phyloP scores from a whole-genome alignment of 2,329 filamentous ascomycete genomes.

The Pyrenophora graminea region DNA sequence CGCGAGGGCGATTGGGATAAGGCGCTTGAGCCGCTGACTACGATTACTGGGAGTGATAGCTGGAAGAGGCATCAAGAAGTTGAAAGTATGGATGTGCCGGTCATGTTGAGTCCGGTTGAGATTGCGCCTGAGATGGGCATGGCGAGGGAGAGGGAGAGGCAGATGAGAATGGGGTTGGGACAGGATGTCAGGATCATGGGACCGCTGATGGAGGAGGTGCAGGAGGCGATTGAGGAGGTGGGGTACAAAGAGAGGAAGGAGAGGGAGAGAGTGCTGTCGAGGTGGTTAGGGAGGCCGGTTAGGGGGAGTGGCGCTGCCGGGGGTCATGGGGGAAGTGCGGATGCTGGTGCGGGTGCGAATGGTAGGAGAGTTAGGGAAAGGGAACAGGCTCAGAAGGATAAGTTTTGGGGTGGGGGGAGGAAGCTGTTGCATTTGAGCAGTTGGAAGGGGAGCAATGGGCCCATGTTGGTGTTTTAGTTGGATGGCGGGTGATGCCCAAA shows the following conservation, averaged over 20 bases:
- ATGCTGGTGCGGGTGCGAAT: conserved; percentile 7
- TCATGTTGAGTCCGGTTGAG: conserved; percentile 44
- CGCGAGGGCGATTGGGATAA: conserved; percentile 78
- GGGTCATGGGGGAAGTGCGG: no score
- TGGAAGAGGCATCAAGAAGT: conserved; percentile 47
- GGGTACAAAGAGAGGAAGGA: conserved; percentile 22
- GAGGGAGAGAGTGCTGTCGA: conserved; percentile 31
- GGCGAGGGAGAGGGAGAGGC: no score
- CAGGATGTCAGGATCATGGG: conserved; percentile 33
- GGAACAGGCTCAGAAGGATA: conserved; percentile 32
- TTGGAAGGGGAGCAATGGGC: conserved; percentile 3
- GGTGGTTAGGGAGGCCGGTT: conserved; percentile 38
- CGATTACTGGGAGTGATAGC: conserved; percentile 47
- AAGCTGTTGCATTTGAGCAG: conserved; percentile 8
- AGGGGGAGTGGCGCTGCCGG: background rate
- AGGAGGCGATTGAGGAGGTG: conserved; percentile 31
- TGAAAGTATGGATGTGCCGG: conserved; percentile 49
- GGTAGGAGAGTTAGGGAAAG: no score
- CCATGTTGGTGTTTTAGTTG: conserved; percentile 4
- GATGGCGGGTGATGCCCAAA: background rate
- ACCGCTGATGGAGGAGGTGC: conserved; percentile 39
- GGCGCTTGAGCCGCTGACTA: conserved; percentile 72
- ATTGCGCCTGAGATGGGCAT: conserved; percentile 23
- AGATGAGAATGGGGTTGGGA: no score
- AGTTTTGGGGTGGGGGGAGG: conserved; percentile 39